phyloP scores from a whole-genome alignment of 768 basidiomycete genomes.

The Auricularia auricula-judae region DNA sequence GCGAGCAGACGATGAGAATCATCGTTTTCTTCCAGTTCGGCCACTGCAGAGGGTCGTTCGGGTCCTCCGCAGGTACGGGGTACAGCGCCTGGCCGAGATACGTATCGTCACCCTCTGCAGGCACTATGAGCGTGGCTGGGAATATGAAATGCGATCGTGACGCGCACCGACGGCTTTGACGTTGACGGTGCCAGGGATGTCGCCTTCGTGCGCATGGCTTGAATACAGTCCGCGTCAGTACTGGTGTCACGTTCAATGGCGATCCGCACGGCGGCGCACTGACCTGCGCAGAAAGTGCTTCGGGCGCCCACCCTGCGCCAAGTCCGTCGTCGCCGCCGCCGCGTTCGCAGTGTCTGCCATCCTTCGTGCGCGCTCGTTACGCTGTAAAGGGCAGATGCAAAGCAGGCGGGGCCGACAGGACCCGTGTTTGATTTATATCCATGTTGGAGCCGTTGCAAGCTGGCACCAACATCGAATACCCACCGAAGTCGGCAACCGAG shows the following conservation, averaged over 20 bases:
- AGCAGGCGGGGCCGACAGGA: no score
- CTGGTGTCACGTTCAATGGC: background rate
- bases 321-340: background rate
- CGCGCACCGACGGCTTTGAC: background rate
- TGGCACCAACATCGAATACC: no score
- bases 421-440: no score
- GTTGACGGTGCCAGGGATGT: slow-evolving; percentile 7
- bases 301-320: background rate
- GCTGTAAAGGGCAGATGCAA: background rate
- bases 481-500: no score
- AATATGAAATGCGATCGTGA: background rate
- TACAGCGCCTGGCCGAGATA: slow-evolving; percentile 5
- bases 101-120: slow-evolving; percentile 5
- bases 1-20: slow-evolving; percentile 4
- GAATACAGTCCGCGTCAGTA: background rate
- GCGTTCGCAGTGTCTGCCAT: background rate
- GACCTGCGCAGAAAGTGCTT: background rate
- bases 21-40: slow-evolving; percentile 4
- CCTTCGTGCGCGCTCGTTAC: no score
- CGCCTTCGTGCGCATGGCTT: slow-evolving; percentile 4
- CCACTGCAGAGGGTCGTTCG: slow-evolving; percentile 7
- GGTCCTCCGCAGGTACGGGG: slow-evolving; percentile 6
- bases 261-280: background rate
- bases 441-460: no score
- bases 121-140: background rate